Base-by-base conservation (phyloP, 306 rosid genomes). In the Sicyos baderoa region DNA sequence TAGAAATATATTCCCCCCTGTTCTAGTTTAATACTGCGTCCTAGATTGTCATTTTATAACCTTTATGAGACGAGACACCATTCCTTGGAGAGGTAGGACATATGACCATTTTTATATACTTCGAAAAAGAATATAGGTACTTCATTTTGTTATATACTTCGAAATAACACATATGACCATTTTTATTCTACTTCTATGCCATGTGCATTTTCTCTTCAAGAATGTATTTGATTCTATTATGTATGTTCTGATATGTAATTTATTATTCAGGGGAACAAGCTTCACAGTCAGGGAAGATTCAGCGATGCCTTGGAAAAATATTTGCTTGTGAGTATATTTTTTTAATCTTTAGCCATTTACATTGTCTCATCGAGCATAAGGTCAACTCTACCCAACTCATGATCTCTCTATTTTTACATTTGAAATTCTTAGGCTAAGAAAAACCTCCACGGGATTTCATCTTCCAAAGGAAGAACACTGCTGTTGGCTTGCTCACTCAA, bases 401-500 rank as follows among this genome's bases (percentile, higher is more conserved):
- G 49, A 27, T 22, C 19, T 29, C 71, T 14, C 71, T 72, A 55
- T 72, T 76, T 76, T 76, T 23, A 9, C 72, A 35, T 79, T 54
- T 19, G 45, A 27, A 69, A 57, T 81, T 72, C 76, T 15, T 74
- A 93, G 99, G 97, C 99, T 50, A 93, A 90, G 88, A 84, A 87
- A 69, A 93, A 90, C 84, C 79, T 88, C 52, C 80, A 74, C 73
- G 86, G 80, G 19, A 73, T 84, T 77, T 87, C 95, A 77, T 78
- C 91, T 40, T 84, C 85, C 35, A 84, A 85, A 82, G 90, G 95
- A 78, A 86, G 76, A 76, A 70, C 84, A 51, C 84, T 94, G 76
- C 79, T 75, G 79, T 68, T 82, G 88, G 99, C 99, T 10, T 86
- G 97, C 83, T 90, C 99, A 2, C 99, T 90, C 73, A 94, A 94